Evolutionary conservation across 1,139 yeast species (phyloP), one percentile per base, ranked within the genome.

Genomic region (Dujonia santamariae): DNA sequence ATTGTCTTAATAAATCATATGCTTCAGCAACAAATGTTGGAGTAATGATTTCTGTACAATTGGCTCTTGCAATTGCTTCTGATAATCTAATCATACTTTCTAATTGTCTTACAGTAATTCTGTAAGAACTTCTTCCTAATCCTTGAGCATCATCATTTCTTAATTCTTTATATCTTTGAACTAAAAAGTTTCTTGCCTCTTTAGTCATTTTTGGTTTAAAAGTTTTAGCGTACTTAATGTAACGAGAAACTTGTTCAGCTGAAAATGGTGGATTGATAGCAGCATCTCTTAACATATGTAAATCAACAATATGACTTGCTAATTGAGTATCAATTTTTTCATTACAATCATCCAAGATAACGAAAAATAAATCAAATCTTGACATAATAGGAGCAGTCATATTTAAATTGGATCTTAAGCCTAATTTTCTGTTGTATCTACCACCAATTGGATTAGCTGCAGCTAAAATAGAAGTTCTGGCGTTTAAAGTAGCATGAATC

Each of bases 321-420:
- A 92, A 68, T 48, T 85, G 87, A 2, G 95, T 82, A 56, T 92
- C 99, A 32, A 90, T 75, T 47, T 81, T 75, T 53, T 87, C 97
- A 52, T 92, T 92, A 54, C 97, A 86, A 53, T 94, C 98, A 61
- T 92, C 99, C 45, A 92, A 69, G 35, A 92, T 84, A 23, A 92
- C 97, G 54, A 94, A 92, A 57, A 94, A 94, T 45, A 94, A 65
- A 62, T 92, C 99, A 56, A 92, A 92, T 65, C 99, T 82, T 22
- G 97, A 90, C 97, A 92, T 92, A 56, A 92, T 92, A 2, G 99
- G 99, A 1, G 97, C 97, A n/a, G 97, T 86, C 97, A 92, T 88
- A 53, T 85, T 83, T 53, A 94, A 73, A 54, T 92, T 92, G 35
- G 96, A 81, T 43, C 96, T 71, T 41, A 92, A 71, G 2, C 96